phyloP scores from a whole-genome alignment of 2,329 filamentous ascomycete species.

The Samsoniella hepiali region DNA sequence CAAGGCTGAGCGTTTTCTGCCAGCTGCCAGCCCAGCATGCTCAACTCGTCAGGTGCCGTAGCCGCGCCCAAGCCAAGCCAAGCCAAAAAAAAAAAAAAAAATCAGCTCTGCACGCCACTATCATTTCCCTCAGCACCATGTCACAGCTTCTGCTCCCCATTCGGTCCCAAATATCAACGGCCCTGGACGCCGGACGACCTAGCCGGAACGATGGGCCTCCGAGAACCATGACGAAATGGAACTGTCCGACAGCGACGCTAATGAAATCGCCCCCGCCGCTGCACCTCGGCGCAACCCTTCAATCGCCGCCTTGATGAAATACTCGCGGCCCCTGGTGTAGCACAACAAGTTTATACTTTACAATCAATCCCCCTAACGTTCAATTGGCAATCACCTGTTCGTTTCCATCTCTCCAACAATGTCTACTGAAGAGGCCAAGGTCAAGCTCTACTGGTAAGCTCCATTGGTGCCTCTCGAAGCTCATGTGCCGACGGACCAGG shows the following conservation, averaged over 20 bases:
- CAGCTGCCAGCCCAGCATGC: background rate
- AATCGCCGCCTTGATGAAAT: background rate
- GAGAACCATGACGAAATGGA: conserved; percentile 11
- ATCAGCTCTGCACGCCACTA: background rate
- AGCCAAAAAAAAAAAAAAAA: background rate
- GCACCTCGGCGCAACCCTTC: background rate
- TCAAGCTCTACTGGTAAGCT: conserved; percentile 62
- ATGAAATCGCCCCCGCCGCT: background rate
- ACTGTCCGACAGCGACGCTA: background rate
- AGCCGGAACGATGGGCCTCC: background rate
- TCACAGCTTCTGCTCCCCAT: background rate
- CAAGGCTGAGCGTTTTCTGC: background rate
- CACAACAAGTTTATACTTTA: background rate
- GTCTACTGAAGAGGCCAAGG: conserved; percentile 41
- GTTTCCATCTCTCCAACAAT: background rate
- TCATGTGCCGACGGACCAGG: background rate
- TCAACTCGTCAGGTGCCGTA: too few relatives aligned
- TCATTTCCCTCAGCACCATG: background rate
- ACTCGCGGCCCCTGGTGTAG: background rate
- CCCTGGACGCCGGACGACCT: background rate
- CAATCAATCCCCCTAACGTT: background rate
- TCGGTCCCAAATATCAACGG: background rate
- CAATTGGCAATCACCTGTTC: background rate
- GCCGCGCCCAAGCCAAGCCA: too few relatives aligned
- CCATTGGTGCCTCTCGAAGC: too few relatives aligned